phyloP scores from a whole-genome alignment of 805 yeast species.

The Starmerella stellata region DNA sequence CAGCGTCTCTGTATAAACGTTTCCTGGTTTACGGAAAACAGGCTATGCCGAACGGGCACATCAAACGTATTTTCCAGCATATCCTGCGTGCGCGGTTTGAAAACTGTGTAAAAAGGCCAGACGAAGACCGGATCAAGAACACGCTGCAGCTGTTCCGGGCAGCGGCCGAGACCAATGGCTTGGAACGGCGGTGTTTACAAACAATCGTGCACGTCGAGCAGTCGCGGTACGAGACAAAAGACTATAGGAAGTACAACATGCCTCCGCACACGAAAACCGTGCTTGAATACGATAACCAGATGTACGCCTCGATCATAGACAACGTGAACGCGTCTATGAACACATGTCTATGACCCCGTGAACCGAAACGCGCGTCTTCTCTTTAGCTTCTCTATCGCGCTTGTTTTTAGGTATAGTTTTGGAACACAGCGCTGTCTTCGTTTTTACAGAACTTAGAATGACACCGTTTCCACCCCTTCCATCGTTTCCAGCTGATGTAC shows the following conservation, averaged over 20 bases:
- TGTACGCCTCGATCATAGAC: conserved; percentile 2
- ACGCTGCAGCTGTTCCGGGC: conserved; percentile 15
- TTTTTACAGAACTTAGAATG: no score
- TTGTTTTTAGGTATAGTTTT: no score
- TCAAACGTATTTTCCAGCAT: not conserved
- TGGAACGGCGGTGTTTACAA: conserved; percentile 15
- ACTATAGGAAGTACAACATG: not conserved
- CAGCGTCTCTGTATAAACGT: not conserved
- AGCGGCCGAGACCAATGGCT: conserved; percentile 15
- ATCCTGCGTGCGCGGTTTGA: not conserved
- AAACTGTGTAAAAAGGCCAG: not conserved
- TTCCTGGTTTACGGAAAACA: not conserved
- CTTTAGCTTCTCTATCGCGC: no score
- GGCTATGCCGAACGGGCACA: not conserved
- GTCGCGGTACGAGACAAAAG: conserved; percentile 2
- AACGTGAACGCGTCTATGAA: conserved; percentile 9
- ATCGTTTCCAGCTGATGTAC: no score
- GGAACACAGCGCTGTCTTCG: no score
- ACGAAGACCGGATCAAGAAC: conserved; percentile 4
- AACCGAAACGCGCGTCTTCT: no score
- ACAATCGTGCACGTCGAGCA: conserved; percentile 11
- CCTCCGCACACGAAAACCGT: not conserved
- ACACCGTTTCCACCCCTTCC: no score
- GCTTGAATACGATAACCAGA: conserved; percentile 3
- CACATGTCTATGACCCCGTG: conserved; percentile 8